These are phyloP conservation scores for Annulohypoxylon truncatum DNA, from an alignment of 2,329 filamentous ascomycete genomes.

Conservation along the genomic window DNA sequence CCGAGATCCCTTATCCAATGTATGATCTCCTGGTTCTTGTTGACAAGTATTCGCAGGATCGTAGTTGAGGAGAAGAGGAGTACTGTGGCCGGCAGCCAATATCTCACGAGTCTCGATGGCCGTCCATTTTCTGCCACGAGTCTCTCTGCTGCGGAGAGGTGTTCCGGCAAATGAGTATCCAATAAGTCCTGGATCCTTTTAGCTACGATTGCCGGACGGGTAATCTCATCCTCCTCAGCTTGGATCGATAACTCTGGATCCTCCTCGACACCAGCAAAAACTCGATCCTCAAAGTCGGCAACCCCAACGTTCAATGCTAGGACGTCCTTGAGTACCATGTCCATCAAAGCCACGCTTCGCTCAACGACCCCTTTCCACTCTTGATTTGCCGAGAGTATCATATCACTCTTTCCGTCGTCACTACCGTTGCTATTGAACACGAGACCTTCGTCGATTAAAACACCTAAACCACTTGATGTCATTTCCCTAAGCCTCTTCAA, in stretches of 20 bases:
- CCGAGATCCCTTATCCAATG: conserved; percentile 85
- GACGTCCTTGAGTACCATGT: conserved; percentile 81
- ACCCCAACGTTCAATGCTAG: conserved; percentile 71
- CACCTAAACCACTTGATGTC: conserved; percentile 86
- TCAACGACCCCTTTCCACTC: conserved; percentile 79
- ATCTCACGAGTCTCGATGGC: conserved; percentile 80
- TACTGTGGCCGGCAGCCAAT: conserved; percentile 83
- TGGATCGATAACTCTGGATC: conserved; percentile 69
- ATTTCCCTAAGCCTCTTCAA: conserved; percentile 80
- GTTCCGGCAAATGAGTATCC: conserved; percentile 73
- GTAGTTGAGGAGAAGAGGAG: conserved; percentile 87
- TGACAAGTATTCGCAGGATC: conserved; percentile 81
- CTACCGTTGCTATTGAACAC: conserved; percentile 70
- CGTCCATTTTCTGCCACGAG: conserved; percentile 76
- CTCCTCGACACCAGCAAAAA: conserved; percentile 71
- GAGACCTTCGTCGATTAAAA: conserved; percentile 87
- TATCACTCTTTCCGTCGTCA: conserved; percentile 64
- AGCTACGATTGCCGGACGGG: conserved; percentile 71
- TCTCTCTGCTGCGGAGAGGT: conserved; percentile 66
- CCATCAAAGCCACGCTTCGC: conserved; percentile 85
- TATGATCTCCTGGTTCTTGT: conserved; percentile 79
- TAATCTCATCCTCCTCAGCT: conserved; percentile 58
- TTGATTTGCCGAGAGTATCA: conserved; percentile 57
- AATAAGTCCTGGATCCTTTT: conserved; percentile 77
- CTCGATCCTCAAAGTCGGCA: conserved; percentile 72